A percentile compares a stretch with the other conserved stretches of the same genome.
Conservation (phyloP, 129 eudicot genomes). For the Escallonia herrerae region DNA sequence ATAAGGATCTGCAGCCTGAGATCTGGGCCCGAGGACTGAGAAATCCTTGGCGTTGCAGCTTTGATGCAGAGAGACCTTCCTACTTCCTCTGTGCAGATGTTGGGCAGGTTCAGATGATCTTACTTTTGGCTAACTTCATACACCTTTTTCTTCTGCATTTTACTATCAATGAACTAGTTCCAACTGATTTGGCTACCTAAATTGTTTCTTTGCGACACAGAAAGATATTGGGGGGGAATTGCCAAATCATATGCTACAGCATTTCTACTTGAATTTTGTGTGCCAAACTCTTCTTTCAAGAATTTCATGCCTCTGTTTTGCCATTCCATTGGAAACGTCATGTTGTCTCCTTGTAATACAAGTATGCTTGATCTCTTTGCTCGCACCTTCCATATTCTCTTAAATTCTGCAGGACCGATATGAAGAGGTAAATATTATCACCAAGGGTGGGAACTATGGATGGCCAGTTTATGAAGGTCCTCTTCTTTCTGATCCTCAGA, state of each 20-base stretch:
- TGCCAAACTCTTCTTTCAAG: too few species aligned
- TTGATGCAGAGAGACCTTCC: conserved; percentile 77
- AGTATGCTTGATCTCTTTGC: too few species aligned
- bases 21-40: conserved; percentile 90
- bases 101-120: conserved; percentile 51
- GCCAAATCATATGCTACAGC: too few species aligned
- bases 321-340: too few species aligned
- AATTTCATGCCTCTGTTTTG: too few species aligned
- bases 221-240: too few species aligned
- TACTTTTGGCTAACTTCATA: background rate
- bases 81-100: conserved; percentile 78
- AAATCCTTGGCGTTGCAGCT: conserved; percentile 97
- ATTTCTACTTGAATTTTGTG: too few species aligned
- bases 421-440: conserved; percentile 80
- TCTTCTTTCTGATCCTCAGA: conserved; percentile 23
- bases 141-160: background rate
- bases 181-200: too few species aligned
- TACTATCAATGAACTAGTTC: too few species aligned
- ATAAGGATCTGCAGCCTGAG: conserved; percentile 59
- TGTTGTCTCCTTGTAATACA: too few species aligned
- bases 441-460: conserved; percentile 91
- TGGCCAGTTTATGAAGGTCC: conserved; percentile 84
- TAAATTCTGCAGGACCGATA: conserved; percentile 46
- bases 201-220: too few species aligned
- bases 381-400: background rate